These are phyloP conservation scores for Fusarium sp. DNA, from an alignment of 2,329 filamentous ascomycete species.

Conservation along the genomic window DNA sequence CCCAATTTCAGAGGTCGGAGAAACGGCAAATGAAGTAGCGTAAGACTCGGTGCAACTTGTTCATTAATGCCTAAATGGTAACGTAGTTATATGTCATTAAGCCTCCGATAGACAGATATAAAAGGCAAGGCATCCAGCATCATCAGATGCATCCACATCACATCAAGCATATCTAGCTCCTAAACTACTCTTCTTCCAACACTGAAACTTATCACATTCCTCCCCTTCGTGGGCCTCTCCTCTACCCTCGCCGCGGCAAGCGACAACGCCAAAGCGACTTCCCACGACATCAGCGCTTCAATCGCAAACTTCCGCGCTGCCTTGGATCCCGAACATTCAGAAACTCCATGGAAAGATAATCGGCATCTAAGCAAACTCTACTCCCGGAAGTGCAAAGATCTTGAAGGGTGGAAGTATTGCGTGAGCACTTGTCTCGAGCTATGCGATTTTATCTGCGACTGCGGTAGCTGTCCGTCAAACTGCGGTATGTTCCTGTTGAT, in stretches of 20 bases:
- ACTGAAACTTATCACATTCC: neutral
- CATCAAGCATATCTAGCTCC: neutral
- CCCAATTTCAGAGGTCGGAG: neutral
- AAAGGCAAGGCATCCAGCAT: neutral
- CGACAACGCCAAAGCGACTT: neutral
- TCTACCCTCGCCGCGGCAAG: neutral
- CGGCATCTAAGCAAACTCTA: neutral
- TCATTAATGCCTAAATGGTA: neutral
- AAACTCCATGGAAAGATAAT: neutral
- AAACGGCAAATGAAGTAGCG: neutral
- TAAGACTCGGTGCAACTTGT: neutral
- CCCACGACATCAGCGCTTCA: neutral
- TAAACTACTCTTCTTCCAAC: neutral
- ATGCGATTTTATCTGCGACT: neutral
- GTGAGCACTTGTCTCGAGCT: neutral
- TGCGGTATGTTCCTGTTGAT: neutral
- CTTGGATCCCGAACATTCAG: neutral
- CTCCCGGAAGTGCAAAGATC: neutral
- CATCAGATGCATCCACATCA: neutral
- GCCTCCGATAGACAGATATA: neutral
- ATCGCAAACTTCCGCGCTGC: neutral
- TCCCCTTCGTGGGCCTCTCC: neutral
- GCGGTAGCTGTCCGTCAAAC: neutral
- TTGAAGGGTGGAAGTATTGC: neutral
- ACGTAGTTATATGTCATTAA: accelerated